phyloP scores from a whole-genome alignment of 805 yeast species.

The Cyberlindnera veronae region DNA sequence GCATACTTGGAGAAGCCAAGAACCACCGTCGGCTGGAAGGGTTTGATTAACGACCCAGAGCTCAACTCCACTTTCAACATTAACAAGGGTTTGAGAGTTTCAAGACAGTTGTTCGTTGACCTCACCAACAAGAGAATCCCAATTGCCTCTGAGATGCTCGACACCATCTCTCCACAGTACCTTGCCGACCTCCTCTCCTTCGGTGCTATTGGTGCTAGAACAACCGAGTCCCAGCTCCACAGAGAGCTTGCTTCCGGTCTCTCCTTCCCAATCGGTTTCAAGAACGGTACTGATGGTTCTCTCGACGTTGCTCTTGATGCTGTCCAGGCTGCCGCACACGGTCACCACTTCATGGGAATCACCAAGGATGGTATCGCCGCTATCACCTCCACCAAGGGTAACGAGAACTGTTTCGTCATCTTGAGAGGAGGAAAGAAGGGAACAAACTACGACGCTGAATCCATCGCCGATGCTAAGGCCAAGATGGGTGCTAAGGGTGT shows the following conservation, averaged over 20 bases:
- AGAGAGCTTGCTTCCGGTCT: conserved; percentile 96
- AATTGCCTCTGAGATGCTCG: conserved; percentile 97
- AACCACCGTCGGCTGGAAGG: conserved; percentile 99
- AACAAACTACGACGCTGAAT: conserved; percentile 82
- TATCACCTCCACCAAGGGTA: conserved; percentile 93
- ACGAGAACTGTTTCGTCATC: conserved; percentile 89
- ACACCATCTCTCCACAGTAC: conserved; percentile 95
- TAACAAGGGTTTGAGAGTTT: conserved; percentile 86
- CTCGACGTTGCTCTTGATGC: conserved; percentile 93
- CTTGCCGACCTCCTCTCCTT: conserved; percentile 85
- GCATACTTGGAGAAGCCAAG: conserved; percentile 98
- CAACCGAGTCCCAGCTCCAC: conserved; percentile 97
- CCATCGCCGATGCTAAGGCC: conserved; percentile 72
- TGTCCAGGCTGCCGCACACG: conserved; percentile 81
- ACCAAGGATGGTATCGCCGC: conserved; percentile 97
- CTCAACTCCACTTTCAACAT: conserved; percentile 89
- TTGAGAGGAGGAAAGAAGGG: conserved; percentile 95
- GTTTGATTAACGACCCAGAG: conserved; percentile 95
- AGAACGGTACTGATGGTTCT: conserved; percentile 97
- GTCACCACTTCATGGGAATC: conserved; percentile 96
- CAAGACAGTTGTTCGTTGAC: conserved; percentile 81
- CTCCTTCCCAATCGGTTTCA: conserved; percentile 98
- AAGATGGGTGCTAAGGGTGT: conserved; percentile 48
- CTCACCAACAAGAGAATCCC: conserved; percentile 81
- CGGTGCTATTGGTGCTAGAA: conserved; percentile 99